Evolutionary conservation across 2,329 filamentous ascomycete species (phyloP), one percentile per base, ranked within the genome.

Genomic region (Didymosphaeria variabile): DNA sequence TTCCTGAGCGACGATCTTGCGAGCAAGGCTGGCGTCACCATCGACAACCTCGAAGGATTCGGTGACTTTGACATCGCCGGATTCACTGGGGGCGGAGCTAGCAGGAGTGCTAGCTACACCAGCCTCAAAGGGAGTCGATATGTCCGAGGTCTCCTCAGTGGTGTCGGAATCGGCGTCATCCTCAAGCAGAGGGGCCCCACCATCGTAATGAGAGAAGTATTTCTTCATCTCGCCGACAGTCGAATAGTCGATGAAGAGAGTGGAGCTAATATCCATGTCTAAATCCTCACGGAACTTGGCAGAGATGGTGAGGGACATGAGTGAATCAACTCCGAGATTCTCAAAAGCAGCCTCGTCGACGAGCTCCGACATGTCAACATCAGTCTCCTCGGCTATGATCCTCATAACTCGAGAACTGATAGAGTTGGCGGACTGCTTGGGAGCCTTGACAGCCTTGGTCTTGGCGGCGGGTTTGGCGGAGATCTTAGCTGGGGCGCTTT

Each of bases 361-460:
- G 55, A 89, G 82, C 70, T 89, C 86, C 21, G 81, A 80, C 69
- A 84, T 81, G 55, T 86, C 84, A 21, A 89, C 81, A 62, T 87
- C 86, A 51, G 86, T 86, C 74, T 92, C 90, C 40, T 85, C 82
- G n/a, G 89, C 87, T 63, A 92, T 88, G 58, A 89, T 90, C 57
- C 86, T 84, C 75, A 90, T 87, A 50, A 91, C 83, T 64, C 82
- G 81, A 61, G 67, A 85, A 74, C 72, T 82, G 70, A 79, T 83
- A 79, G 40, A 86, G 71, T 72, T 83, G 46, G 70, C 80, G 65
- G 81, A 76, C 17, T 79, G 73, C 68, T 86, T 85, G 53, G 81
- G 62, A 40, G 58, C 75, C 70, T 85, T 86, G 55, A 79, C 72
- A 0, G 81, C 81, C 53, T 84, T 84, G 54, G 85, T 80, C 65